Evolutionary conservation across 352 stramenopile species (phyloP), one percentile per base, ranked within the genome.

Genomic region (Thalassiosira ordinaria): DNA sequence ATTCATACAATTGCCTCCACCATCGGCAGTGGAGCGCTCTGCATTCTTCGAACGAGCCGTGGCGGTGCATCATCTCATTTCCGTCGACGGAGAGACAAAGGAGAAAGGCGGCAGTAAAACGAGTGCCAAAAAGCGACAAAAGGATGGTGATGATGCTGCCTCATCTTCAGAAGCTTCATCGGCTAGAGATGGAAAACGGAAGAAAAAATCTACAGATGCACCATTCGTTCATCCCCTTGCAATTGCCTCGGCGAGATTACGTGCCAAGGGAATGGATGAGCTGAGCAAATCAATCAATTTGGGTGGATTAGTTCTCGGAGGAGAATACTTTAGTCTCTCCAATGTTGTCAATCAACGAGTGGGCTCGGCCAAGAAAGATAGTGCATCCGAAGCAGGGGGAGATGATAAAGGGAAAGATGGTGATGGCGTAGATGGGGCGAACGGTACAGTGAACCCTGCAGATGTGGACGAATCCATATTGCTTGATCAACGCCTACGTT

Each of bases 201-300:
- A 73, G 29, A 64, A 73, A 27, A 66, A 70, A 22, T 29, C 22
- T 16, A 16, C 29, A 20, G 27, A 68, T 11, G 49, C 24, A 47
- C 22, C 33, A 8, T 86, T 79, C 33, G 73, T 92, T 35, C 87
- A 92, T 71, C 89, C 89, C 0, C 59, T 94, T 22, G 82, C 79
- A 16, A 61, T 91, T 47, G 89, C 86, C 1, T 92, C 89, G 39
- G 89, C 89, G 2, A 29, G 76, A 53, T 47, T 93, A 27, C 67
- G 88, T 57, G 57, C 72, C n/a, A 88, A 89, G 73, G 89, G 87
- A 18, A 72, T 92, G 33, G 72, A 82, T 35, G 89, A 94, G 78
- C 69, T 94, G 8, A 91, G 86, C 67, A 90, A 91, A 47, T 79
- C 80, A 8, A 92, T 94, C 52, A 94, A 94, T 73, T 62, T 93